Conservation (phyloP, 192 early-diverging fungal species). For the Backusella morwellensis region DNA sequence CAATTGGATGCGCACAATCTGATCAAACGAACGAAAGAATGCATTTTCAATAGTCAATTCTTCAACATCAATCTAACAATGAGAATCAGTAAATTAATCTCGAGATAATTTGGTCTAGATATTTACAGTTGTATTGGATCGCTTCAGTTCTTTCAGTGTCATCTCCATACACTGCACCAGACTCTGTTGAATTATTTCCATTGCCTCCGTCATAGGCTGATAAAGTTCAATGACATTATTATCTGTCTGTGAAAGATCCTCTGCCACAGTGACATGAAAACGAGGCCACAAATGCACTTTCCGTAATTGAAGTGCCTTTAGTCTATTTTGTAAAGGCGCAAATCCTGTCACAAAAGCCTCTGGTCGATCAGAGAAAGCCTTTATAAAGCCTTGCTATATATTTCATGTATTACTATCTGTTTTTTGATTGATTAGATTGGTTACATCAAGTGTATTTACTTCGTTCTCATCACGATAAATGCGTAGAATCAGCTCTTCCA, state of each 20-base stretch:
- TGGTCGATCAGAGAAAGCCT: slow-evolving; percentile 89
- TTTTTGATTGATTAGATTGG: not conserved
- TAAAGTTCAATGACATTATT: slow-evolving; percentile 72
- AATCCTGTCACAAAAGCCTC: slow-evolving; percentile 79
- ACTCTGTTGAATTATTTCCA: slow-evolving; percentile 81
- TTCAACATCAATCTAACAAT: slow-evolving; percentile 67
- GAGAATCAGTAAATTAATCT: not conserved
- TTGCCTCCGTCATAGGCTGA: slow-evolving; percentile 74
- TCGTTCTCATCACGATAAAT: slow-evolving; percentile 79
- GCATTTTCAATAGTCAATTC: slow-evolving; percentile 86
- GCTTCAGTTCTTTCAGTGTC: slow-evolving; percentile 72
- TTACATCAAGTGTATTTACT: slow-evolving; percentile 18
- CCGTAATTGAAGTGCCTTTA: slow-evolving; percentile 78
- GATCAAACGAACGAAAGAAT: slow-evolving; percentile 84
- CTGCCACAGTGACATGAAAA: slow-evolving; percentile 63
- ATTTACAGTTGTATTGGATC: slow-evolving; percentile 52
- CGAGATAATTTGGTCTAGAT: not conserved
- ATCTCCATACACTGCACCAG: slow-evolving; percentile 84
- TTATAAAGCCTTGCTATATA: slow-evolving; percentile 78
- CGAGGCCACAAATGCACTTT: slow-evolving; percentile 89
- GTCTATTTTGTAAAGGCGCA: slow-evolving; percentile 82
- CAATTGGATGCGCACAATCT: slow-evolving; percentile 70
- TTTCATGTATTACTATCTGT: not conserved
- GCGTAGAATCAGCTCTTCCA: slow-evolving; percentile 87
- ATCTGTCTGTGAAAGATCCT: slow-evolving; percentile 48